phyloP scores from a whole-genome alignment of 1,284 basidiomycete species.

The Austropuccinia psidii region DNA sequence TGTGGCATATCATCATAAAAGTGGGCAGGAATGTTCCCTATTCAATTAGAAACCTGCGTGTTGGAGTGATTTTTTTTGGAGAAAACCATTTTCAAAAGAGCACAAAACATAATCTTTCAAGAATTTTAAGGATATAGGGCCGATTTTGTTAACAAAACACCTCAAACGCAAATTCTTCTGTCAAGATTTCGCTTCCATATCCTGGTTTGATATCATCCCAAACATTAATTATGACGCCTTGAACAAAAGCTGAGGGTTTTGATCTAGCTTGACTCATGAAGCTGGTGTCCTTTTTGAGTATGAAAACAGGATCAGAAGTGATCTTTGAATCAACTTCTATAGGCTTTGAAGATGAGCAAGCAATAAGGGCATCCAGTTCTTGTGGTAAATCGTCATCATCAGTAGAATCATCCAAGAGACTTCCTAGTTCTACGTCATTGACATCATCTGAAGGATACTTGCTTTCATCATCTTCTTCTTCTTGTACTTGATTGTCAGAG shows the following conservation, averaged over 20 bases:
- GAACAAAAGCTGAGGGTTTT: constrained; percentile 64
- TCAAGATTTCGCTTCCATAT: constrained; percentile 94
- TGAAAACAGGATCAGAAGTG: constrained; percentile 58
- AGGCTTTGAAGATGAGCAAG: constrained; percentile 47
- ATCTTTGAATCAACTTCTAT: constrained; percentile 52
- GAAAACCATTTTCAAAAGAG: too few species aligned
- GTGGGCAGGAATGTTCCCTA: constrained; percentile 90
- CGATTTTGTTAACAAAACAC: too few species aligned
- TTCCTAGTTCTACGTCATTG: constrained; percentile 31
- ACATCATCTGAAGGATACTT: constrained; percentile 15
- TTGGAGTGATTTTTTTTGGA: not conserved
- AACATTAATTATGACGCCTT: constrained; percentile 76
- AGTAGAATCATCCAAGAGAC: constrained; percentile 20
- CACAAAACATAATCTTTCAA: too few species aligned
- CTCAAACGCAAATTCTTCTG: constrained; percentile 71
- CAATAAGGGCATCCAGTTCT: constrained; percentile 38
- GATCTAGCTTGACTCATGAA: constrained; percentile 46
- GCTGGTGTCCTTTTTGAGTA: constrained; percentile 41
- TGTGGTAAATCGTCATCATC: not conserved
- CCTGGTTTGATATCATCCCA: constrained; percentile 85
- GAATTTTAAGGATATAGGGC: too few species aligned
- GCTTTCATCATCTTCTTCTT: constrained; percentile 14
- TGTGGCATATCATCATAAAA: constrained; percentile 99
- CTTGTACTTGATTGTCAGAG: too few species aligned
- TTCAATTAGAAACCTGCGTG: constrained; percentile 73